Base-by-base conservation (phyloP, 805 yeast species). In the Lipomyces yamadae region DNA sequence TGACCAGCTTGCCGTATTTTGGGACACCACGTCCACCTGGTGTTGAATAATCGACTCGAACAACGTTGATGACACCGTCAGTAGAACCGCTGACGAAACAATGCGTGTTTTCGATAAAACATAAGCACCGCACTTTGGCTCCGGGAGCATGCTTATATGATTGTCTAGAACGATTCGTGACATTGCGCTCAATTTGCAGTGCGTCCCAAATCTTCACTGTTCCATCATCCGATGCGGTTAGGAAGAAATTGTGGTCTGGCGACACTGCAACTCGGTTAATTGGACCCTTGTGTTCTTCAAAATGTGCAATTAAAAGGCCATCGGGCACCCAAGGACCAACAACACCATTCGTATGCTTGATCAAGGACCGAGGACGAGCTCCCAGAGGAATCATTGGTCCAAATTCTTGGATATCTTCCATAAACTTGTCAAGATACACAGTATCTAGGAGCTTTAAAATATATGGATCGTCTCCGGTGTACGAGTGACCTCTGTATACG, bases 181-280 rank as follows among this genome's bases (percentile, higher is more conserved):
- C 84, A 53, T 88, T 89, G 63, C 83, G 84, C 61, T 88, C 91
- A 48, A 93, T 78, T 65, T 86, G 85, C 8, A 79, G 73, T 0
- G 88, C 77, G 74, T 91, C 96, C 98, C 98, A 95, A 0, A 94
- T 77, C 70, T 86, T 88, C 52, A 95, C 73, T 1, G 79, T 74
- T 0, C 98, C 97, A 35, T 84, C 83, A 58, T 87, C 89, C 6
- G 95, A 91, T 1, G 92, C 97, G 1, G 95, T 87, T 2, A 92
- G 79, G 69, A 94, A 87, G 70, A 85, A 88, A 32, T 84, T 84
- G 15, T 86, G 83, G 35, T 88, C 87, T 0, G 89, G 87, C 4
- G 90, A 82, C 0, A 85, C 83, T 0, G 82, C 84, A 7, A 92
- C 74, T 34, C 87, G 78, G 30, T 82, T 86, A n/a, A 92, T 80